These are phyloP conservation scores for Phytophthora europaea DNA, from an alignment of 352 stramenopile genomes.

Conservation along the genomic window DNA sequence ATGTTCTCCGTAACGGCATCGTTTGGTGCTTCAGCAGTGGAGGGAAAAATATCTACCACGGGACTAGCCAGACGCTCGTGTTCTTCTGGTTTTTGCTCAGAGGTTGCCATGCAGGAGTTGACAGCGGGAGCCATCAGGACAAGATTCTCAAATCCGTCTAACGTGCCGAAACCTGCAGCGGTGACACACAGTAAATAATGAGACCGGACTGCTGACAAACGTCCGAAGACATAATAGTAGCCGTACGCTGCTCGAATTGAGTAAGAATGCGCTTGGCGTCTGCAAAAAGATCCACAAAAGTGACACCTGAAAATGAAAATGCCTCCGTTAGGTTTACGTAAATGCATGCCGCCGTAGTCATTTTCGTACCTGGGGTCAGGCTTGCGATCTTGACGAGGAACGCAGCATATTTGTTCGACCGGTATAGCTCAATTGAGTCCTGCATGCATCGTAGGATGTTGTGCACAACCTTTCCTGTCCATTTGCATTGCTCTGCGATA, in stretches of 20 bases:
- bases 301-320: constrained; percentile 34
- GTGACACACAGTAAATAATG: constrained; percentile 2
- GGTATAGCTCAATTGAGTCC: constrained; percentile 50
- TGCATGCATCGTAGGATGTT: constrained; percentile 52
- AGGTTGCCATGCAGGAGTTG: constrained; percentile 1
- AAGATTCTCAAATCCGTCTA: constrained; percentile 51
- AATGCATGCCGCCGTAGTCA: neutral
- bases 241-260: constrained; percentile 56
- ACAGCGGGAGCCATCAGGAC: constrained; percentile 24
- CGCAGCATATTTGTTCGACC: constrained; percentile 45
- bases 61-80: neutral
- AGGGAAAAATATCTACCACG: neutral
- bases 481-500: constrained; percentile 44
- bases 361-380: constrained; percentile 45
- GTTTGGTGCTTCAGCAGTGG: constrained; percentile 1
- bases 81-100: constrained; percentile 20
- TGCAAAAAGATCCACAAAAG: constrained; percentile 41
- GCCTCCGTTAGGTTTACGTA: constrained; percentile 13
- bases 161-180: constrained; percentile 46
- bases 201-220: constrained; percentile 6
- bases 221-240: neutral
- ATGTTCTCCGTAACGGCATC: neutral
- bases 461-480: constrained; percentile 44
- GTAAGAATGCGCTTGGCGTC: constrained; percentile 50
- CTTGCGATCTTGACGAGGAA: constrained; percentile 52